These are phyloP conservation scores for Limonium bicolor DNA, from an alignment of 148 eudicot genomes.

Conservation along the genomic window DNA sequence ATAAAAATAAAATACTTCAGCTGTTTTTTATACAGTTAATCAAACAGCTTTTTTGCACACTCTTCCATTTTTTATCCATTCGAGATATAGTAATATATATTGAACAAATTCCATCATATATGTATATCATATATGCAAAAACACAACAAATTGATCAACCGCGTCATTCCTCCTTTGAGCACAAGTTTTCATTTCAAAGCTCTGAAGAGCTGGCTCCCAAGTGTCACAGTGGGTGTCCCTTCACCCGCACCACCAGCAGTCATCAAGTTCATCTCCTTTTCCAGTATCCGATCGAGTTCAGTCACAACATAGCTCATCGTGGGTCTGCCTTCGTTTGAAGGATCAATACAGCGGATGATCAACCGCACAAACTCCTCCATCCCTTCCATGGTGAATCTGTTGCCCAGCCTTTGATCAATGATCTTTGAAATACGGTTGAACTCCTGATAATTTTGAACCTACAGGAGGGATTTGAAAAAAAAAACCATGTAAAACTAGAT, in stretches of 20 bases:
- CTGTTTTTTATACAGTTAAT: conserved; percentile 6
- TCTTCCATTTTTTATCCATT: not conserved
- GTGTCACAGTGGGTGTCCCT: conserved; percentile 91
- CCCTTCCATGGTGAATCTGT: conserved; percentile 74
- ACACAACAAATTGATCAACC: too few species aligned
- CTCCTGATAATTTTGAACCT: conserved; percentile 71
- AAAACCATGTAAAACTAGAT: not conserved
- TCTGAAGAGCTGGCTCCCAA: conserved; percentile 95
- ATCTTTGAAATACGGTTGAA: conserved; percentile 40
- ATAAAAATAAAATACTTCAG: conserved; percentile 1
- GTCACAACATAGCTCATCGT: conserved; percentile 46
- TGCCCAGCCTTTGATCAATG: conserved; percentile 68
- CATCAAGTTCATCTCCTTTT: conserved; percentile 90
- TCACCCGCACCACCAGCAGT: conserved; percentile 94
- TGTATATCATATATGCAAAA: not conserved
- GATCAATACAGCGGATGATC: conserved; percentile 54
- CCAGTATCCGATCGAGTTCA: conserved; percentile 85
- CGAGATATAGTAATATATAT: conserved; percentile 1
- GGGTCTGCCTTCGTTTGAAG: conserved; percentile 67
- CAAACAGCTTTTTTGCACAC: conserved; percentile 3
- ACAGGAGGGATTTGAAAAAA: not conserved
- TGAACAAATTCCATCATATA: not conserved
- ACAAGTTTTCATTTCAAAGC: conserved; percentile 28
- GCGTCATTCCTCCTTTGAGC: not conserved
- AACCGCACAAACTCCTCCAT: conserved; percentile 80